Percentiles rank a stretch among this genome's conserved stretches.
phyloP scores from a whole-genome alignment of 164 flowering plant species.

The Houttuynia cordata region DNA sequence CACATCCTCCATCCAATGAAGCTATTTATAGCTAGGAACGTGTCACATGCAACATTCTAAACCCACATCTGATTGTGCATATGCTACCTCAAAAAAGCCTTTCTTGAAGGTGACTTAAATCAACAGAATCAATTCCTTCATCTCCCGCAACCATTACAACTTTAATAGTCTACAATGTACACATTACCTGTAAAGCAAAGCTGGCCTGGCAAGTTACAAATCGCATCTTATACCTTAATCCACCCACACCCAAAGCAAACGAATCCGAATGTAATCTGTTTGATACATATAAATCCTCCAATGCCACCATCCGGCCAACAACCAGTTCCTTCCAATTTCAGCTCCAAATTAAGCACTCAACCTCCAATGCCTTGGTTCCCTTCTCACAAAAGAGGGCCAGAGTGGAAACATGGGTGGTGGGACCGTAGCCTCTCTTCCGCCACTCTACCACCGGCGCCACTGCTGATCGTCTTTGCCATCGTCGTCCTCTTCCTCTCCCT shows the following conservation, averaged over 20 bases:
- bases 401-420: constrained; percentile 60
- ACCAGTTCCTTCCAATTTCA: too few species aligned
- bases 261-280: background rate
- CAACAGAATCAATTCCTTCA: background rate
- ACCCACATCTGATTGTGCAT: too few species aligned
- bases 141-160: background rate
- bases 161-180: background rate
- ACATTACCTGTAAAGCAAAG: background rate
- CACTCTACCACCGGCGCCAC: constrained; percentile 44
- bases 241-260: background rate
- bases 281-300: background rate
- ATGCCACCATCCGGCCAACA: background rate
- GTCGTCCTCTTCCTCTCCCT: constrained; percentile 40
- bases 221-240: background rate
- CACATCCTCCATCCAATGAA: background rate
- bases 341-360: background rate
- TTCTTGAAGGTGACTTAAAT: background rate
- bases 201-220: background rate
- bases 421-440: constrained; percentile 30
- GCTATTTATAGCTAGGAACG: background rate
- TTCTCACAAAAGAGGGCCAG: constrained; percentile 37
- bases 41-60: background rate
- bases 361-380: constrained; percentile 19
- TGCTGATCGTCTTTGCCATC: constrained; percentile 42
- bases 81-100: too few species aligned